Evolutionary conservation across 2,329 filamentous ascomycete species (phyloP).

Genomic region (Trichoderma sp.): DNA sequence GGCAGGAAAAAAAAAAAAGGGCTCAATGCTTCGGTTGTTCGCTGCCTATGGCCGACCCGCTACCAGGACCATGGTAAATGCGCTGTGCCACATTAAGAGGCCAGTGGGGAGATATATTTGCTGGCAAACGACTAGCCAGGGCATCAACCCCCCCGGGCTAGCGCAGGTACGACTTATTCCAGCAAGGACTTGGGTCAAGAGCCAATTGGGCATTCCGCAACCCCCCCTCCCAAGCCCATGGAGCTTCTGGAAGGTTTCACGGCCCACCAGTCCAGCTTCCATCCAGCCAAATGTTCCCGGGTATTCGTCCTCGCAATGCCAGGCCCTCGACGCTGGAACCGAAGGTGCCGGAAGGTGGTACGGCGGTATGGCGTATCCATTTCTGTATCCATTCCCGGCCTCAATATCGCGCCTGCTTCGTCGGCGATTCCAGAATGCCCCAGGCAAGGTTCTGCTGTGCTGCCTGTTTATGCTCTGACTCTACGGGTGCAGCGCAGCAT

Average conservation of each 20-base stretch:
- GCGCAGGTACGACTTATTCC: constrained; percentile 21
- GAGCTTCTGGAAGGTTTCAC: constrained; percentile 25
- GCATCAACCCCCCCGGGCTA: constrained; percentile 20
- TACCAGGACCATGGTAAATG: constrained; percentile 15
- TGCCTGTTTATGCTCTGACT: no score
- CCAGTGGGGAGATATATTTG: not conserved
- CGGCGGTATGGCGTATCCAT: constrained; percentile 16
- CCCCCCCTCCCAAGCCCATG: constrained; percentile 17
- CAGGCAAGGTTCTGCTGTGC: not conserved
- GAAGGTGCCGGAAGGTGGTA: constrained; percentile 7
- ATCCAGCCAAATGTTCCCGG: constrained; percentile 10
- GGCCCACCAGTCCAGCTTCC: constrained; percentile 15
- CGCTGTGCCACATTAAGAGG: constrained; percentile 9
- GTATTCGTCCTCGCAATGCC: constrained; percentile 6
- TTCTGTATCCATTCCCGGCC: constrained; percentile 13
- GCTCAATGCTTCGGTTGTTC: constrained; percentile 17
- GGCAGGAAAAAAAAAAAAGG: not conserved
- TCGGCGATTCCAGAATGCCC: constrained; percentile 8
- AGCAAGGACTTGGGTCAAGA: not conserved
- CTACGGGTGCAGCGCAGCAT: no score
- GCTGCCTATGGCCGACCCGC: constrained; percentile 15
- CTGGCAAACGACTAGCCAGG: constrained; percentile 13
- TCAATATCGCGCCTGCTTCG: constrained; percentile 20
- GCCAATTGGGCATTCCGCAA: constrained; percentile 20
- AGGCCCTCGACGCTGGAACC: not conserved